Evolutionary conservation across 2,329 filamentous ascomycete species (phyloP).

Genomic region (Leptographium flavum): DNA sequence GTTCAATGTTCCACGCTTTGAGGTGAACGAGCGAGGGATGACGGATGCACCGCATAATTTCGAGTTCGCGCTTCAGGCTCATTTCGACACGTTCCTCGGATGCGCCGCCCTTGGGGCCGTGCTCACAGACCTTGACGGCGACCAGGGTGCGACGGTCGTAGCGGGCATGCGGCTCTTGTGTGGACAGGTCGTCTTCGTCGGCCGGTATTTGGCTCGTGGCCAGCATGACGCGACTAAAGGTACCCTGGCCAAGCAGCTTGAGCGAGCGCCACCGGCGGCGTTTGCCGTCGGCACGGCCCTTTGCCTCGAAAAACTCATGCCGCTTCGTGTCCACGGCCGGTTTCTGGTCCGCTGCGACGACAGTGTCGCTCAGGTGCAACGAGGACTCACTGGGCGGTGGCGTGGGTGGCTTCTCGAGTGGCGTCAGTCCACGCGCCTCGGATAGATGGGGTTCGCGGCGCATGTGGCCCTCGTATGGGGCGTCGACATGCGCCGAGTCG

Average conservation of each 20-base stretch:
- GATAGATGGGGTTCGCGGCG: slow-evolving; percentile 73
- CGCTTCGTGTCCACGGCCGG: slow-evolving; percentile 23
- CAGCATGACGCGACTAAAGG: slow-evolving; percentile 87
- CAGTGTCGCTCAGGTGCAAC: slow-evolving; percentile 24
- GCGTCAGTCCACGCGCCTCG: slow-evolving; percentile 57
- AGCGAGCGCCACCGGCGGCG: slow-evolving; percentile 66
- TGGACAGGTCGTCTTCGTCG: slow-evolving; percentile 25
- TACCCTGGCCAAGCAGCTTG: slow-evolving; percentile 74
- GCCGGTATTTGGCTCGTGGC: slow-evolving; percentile 61
- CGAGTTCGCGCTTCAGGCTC: slow-evolving; percentile 84
- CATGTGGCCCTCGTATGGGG: slow-evolving; percentile 23
- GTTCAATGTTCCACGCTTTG: slow-evolving; percentile 80
- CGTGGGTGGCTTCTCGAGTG: slow-evolving; percentile 54
- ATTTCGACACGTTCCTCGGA: slow-evolving; percentile 89
- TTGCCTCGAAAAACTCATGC: slow-evolving; percentile 56
- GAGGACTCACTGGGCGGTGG: slow-evolving; percentile 70
- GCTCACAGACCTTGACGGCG: slow-evolving; percentile 89
- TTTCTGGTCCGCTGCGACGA: slow-evolving; percentile 26
- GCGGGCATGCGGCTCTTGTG: slow-evolving; percentile 17
- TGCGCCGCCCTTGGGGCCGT: slow-evolving; percentile 83
- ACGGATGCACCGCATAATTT: slow-evolving; percentile 77
- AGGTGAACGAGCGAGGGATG: slow-evolving; percentile 86
- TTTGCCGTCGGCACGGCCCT: slow-evolving; percentile 52
- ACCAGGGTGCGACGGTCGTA: slow-evolving; percentile 68
- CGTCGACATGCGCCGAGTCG: slow-evolving; percentile 4